Percentiles rank a stretch among this genome's conserved stretches.
These are phyloP conservation scores for Inonotus hispidus DNA, from an alignment of 1,284 basidiomycete species.

Conservation along the genomic window DNA sequence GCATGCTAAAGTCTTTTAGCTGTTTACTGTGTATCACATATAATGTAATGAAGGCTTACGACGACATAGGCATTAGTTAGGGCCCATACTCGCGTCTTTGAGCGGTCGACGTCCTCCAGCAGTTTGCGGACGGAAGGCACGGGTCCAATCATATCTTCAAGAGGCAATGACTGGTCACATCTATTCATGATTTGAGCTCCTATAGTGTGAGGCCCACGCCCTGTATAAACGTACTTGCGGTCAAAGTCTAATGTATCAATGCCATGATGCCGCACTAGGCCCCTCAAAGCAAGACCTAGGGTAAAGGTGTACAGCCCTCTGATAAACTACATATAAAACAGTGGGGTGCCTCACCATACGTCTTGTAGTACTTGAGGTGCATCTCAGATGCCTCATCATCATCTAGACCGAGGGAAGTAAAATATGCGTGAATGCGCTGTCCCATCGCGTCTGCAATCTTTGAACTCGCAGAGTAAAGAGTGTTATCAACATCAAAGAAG, in stretches of 20 bases:
- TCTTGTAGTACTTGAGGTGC: constrained; percentile 71
- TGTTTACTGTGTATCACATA: background rate
- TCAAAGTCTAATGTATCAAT: constrained; percentile 91
- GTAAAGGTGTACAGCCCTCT: background rate
- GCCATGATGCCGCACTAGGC: constrained; percentile 72
- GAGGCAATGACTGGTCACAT: constrained; percentile 69
- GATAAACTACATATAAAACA: background rate
- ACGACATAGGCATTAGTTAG: constrained; percentile 76
- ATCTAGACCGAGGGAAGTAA: constrained; percentile 61
- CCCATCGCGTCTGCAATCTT: constrained; percentile 81
- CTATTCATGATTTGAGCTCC: background rate
- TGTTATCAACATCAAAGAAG: constrained; percentile 88
- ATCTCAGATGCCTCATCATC: constrained; percentile 69
- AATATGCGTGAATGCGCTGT: constrained; percentile 77
- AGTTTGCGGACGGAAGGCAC: constrained; percentile 60
- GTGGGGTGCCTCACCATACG: constrained; percentile 45
- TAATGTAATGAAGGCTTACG: constrained; percentile 38
- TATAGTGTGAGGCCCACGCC: background rate
- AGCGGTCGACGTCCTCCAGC: constrained; percentile 73
- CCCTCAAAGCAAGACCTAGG: constrained; percentile 70
- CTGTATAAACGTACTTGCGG: constrained; percentile 47
- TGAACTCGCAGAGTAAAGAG: constrained; percentile 71
- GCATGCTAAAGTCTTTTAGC: constrained; percentile 55
- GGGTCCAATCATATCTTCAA: constrained; percentile 76
- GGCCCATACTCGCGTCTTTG: constrained; percentile 75